These are phyloP conservation scores for Botrytis aclada DNA, from an alignment of 2,329 filamentous ascomycete species.

Conservation along the genomic window DNA sequence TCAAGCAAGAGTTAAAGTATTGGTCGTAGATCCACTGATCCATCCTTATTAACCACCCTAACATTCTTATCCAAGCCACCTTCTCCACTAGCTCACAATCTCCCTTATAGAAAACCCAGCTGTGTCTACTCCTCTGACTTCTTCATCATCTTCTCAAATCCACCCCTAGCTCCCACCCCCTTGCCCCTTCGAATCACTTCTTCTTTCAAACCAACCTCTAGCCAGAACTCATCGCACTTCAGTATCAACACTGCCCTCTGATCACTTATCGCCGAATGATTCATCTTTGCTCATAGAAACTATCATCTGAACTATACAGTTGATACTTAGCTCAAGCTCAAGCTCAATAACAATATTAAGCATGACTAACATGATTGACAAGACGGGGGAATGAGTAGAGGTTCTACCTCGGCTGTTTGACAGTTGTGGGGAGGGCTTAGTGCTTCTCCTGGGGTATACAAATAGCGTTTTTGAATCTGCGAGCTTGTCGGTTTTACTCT, in stretches of 20 bases:
- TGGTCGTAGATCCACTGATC: not conserved
- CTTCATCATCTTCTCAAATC: no score
- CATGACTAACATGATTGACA: no score
- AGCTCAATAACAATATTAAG: no score
- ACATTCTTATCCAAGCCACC: not conserved
- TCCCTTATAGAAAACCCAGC: not conserved
- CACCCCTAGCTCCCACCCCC: no score
- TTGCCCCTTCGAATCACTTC: not conserved
- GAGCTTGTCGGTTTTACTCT: no score
- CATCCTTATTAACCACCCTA: not conserved
- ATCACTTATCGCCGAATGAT: not conserved
- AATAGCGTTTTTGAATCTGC: no score
- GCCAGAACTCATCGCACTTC: not conserved
- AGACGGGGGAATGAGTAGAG: no score
- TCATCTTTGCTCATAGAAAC: not conserved
- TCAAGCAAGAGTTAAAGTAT: not conserved
- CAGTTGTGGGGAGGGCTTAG: no score
- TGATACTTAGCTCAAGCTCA: no score
- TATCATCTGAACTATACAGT: not conserved
- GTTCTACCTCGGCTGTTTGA: no score
- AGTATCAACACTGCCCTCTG: not conserved
- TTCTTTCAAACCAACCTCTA: not conserved
- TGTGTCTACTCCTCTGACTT: not conserved
- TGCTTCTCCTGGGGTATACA: no score
- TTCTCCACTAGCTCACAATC: not conserved